Evolutionary conservation across 2,329 filamentous ascomycete genomes (phyloP).

Genomic region (Cryphonectria radicalis): DNA sequence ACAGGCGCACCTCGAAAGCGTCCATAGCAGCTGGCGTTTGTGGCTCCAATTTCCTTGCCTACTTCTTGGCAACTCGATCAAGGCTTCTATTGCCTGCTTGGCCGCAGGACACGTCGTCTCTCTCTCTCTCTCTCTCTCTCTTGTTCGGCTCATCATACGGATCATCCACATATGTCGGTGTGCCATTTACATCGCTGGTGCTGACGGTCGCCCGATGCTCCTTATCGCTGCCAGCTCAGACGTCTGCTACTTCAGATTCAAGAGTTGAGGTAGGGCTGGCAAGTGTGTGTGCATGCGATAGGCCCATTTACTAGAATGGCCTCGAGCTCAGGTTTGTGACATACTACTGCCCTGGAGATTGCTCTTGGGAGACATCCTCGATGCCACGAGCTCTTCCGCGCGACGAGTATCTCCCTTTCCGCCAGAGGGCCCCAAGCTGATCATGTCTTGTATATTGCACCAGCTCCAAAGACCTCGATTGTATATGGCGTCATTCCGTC

Average conservation of each 20-base stretch:
- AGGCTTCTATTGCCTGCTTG: neutral
- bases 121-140: neutral
- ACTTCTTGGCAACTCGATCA: constrained; percentile 9
- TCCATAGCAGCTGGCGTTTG: constrained; percentile 15
- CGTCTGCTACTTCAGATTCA: neutral
- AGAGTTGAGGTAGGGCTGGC: constrained; percentile 12
- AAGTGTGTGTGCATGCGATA: constrained; percentile 17
- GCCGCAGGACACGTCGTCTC: neutral
- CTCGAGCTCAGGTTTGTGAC: constrained; percentile 27
- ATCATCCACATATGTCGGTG: constrained; percentile 19
- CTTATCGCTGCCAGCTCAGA: constrained; percentile 24
- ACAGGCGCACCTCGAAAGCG: constrained; percentile 18
- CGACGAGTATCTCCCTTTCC: too few relatives aligned
- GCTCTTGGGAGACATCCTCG: neutral
- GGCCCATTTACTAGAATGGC: constrained; percentile 29
- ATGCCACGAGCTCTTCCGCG: neutral
- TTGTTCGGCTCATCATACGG: neutral
- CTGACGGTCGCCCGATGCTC: constrained; percentile 28
- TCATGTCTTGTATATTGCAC: constrained; percentile 2
- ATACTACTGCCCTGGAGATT: neutral
- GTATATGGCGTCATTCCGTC: constrained; percentile 15
- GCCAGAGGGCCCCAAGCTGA: constrained; percentile 18
- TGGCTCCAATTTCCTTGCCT: constrained; percentile 14
- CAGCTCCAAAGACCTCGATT: constrained; percentile 26
- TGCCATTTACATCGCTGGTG: constrained; percentile 25